phyloP scores from a whole-genome alignment of 2,329 filamentous ascomycete genomes.

The Aspergillus pseudotamarii region DNA sequence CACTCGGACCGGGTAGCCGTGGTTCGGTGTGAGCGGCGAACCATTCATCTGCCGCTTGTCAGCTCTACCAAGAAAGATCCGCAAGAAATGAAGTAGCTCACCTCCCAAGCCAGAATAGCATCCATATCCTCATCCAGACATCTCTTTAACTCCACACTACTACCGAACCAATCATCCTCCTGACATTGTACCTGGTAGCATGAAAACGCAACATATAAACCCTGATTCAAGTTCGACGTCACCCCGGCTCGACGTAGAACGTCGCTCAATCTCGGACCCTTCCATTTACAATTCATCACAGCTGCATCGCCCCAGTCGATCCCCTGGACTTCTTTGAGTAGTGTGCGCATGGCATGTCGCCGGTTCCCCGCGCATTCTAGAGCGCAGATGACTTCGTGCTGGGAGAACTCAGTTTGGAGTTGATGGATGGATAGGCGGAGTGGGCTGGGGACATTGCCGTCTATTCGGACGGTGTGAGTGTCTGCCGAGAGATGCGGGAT shows the following conservation, averaged over 20 bases:
- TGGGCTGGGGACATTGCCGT: slow-evolving; percentile 51
- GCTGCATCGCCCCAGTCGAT: slow-evolving; percentile 64
- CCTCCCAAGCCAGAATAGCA: slow-evolving; percentile 53
- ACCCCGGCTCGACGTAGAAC: slow-evolving; percentile 53
- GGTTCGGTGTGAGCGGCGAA: slow-evolving; percentile 42
- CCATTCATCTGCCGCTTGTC: slow-evolving; percentile 55
- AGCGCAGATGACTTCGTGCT: slow-evolving; percentile 59
- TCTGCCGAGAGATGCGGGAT: slow-evolving; percentile 52
- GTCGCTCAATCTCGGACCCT: slow-evolving; percentile 56
- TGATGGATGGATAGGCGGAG: slow-evolving; percentile 52
- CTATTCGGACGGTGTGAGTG: slow-evolving; percentile 49
- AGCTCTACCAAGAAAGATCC: slow-evolving; percentile 20
- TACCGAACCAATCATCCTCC: slow-evolving; percentile 63
- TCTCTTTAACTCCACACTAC: slow-evolving; percentile 54
- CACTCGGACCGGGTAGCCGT: slow-evolving; percentile 47
- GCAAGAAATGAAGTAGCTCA: slow-evolving; percentile 21
- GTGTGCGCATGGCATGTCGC: slow-evolving; percentile 63
- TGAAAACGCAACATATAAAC: slow-evolving; percentile 59
- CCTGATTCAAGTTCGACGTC: slow-evolving; percentile 23
- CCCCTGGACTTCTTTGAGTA: slow-evolving; percentile 60
- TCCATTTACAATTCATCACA: slow-evolving; percentile 63
- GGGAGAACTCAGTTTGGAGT: slow-evolving; percentile 51
- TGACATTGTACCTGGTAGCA: slow-evolving; percentile 57
- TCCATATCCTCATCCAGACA: slow-evolving; percentile 49
- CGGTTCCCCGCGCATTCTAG: slow-evolving; percentile 64